Base-by-base conservation (phyloP, 495 filamentous ascomycete genomes). In the Penicillium pancosmium region DNA sequence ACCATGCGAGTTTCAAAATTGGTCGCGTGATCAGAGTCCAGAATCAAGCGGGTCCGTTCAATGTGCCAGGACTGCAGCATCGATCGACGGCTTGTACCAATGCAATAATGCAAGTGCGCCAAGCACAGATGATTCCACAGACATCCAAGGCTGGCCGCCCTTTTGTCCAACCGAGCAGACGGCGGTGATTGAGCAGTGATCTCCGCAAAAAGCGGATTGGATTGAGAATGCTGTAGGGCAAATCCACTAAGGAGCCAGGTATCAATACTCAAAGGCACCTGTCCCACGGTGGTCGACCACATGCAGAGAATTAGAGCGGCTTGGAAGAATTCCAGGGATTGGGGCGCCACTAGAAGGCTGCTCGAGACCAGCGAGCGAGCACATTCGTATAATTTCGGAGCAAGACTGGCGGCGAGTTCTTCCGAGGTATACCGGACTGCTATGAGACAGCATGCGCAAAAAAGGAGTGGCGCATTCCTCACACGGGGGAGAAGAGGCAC, bases 1-100 rank as follows among this genome's bases (percentile, higher is more conserved):
- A 76, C 75, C 74, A 81, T 79, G n/a, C 78, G 67, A 7, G 65
- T 61, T 62, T 81, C 77, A 46, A 78, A 79, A 50, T 79, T 81
- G 0, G 69, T 79, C 27, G 68, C 70, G 50, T 70, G 68, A 49
- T 77, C 77, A 1, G 71, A 76, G 10, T 68, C 64, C 12, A 78
- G 55, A 6, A 81, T 67, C 4, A 61, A 54, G 1, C 68, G 62
- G 31, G 73, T 78, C 19, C 68, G 55, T 27, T 76, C 66, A 25
- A 81, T 74, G 38, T 81, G 76, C 61, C 67, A 64, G 4, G 61
- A 64, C 23, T 71, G 66, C 13, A 79, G 56, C 51, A 77, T 67
- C 6, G 78, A 68, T 56, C 65, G 65, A 23, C 76, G 69, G 25
- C 73, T 72, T 1, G 78, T 79, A 0, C 78, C 77, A 16, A 81